A percentile compares a stretch with the other conserved stretches of the same genome.
Evolutionary conservation across 1,284 basidiomycete species (phyloP).

Genomic region (Puccinia coronata): DNA sequence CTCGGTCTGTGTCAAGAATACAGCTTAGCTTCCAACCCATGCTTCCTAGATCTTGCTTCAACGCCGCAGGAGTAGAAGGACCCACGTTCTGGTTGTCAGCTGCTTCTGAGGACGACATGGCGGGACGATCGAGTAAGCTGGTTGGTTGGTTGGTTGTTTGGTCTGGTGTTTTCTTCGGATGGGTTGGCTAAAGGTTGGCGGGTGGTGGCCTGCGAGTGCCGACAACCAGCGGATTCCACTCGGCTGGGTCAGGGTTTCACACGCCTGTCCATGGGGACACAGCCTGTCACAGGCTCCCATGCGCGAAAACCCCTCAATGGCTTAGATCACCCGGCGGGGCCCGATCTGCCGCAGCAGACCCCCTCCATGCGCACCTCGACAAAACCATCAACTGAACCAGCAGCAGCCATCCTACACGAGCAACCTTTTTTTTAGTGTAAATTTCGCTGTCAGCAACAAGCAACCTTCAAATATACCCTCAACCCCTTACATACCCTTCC

Average conservation of each 20-base stretch:
- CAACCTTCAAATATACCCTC: neutral
- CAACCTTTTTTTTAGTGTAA: too few species aligned
- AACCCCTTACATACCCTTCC: neutral
- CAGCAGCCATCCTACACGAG: too few species aligned
- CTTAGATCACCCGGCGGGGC: neutral
- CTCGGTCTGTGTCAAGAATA: constrained; percentile 5
- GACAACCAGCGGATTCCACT: neutral
- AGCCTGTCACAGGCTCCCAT: neutral
- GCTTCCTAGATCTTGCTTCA: neutral
- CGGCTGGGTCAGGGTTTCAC: neutral
- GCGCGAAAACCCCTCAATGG: neutral
- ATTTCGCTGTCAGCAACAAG: too few species aligned
- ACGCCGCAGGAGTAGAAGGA: neutral
- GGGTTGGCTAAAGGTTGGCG: neutral
- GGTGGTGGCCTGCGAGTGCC: too few species aligned
- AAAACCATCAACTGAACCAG: neutral
- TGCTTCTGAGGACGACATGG: constrained; percentile 1
- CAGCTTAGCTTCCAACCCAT: neutral
- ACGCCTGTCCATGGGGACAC: neutral
- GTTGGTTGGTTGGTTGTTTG: neutral
- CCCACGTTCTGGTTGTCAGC: constrained; percentile 7
- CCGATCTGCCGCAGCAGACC: neutral
- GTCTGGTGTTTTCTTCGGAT: neutral
- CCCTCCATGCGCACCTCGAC: neutral
- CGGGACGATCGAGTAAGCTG: neutral